Evolutionary conservation across 257 asterid genomes (phyloP).

Genomic region (Nicotiana attenuata): DNA sequence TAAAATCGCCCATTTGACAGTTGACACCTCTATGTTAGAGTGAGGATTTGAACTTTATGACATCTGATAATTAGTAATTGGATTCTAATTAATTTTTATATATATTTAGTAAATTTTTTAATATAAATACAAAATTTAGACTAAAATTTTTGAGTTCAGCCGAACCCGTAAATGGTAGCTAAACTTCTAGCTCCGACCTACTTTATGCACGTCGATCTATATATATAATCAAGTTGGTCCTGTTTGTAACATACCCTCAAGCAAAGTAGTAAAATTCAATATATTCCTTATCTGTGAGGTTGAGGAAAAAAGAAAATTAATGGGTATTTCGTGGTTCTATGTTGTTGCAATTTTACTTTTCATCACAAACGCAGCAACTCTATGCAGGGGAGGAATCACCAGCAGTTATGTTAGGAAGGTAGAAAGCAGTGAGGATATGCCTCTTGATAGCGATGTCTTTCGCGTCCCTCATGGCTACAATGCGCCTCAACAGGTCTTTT

Average conservation of each 20-base stretch:
- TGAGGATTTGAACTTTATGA: too few relatives aligned
- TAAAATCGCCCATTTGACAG: too few relatives aligned
- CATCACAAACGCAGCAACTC: constrained; percentile 24
- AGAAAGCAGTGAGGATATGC: constrained; percentile 50
- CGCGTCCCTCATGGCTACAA: constrained; percentile 54
- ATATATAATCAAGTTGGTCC: not conserved
- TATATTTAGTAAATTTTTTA: too few relatives aligned
- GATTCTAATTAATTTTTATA: too few relatives aligned
- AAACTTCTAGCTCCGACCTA: too few relatives aligned
- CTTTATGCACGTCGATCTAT: not conserved
- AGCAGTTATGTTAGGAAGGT: constrained; percentile 44
- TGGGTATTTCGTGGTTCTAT: not conserved
- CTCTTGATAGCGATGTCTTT: constrained; percentile 61
- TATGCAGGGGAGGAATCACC: constrained; percentile 51
- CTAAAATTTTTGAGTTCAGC: too few relatives aligned
- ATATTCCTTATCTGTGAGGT: not conserved
- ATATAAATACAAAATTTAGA: too few relatives aligned
- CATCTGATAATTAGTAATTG: too few relatives aligned
- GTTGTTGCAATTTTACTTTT: not conserved
- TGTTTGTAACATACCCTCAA: not conserved
- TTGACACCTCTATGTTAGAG: not conserved
- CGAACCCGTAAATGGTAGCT: too few relatives aligned
- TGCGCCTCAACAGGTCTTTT: constrained; percentile 74
- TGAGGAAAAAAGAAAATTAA: not conserved
- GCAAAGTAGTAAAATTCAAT: not conserved